Base-by-base conservation (phyloP, 73 alveolate species). In the Paramecium primaurelia region DNA sequence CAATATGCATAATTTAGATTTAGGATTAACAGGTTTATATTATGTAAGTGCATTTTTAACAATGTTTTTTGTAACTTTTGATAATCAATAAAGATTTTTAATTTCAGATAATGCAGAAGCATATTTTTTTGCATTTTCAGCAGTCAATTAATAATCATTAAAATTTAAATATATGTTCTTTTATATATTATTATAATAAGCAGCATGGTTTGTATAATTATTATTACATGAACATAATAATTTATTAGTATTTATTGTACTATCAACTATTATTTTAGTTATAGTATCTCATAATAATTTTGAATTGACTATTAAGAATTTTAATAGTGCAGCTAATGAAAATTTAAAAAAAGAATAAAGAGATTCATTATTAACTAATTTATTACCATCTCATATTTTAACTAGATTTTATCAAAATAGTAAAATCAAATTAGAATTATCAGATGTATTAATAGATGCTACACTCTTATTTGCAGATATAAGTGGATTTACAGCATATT, bases 401-500 rank as follows among this genome's bases (percentile, higher is more conserved):
- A 71, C 94, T 20, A 69, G 88, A 71, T 89, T 89, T 30, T 96
- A 95, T 16, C 92, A 93, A 87, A 95, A 94, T 64, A 93, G 93
- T 47, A 80, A 80, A 59, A 96, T 95, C 77, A 96, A 94, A 77
- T 93, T 93, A 8, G 96, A 97, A 30, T 95, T 94, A 6, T 95
- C 98, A 8, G 99, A 96, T 86, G 95, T 93, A 0, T 73, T 96
- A 16, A 95, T 88, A 37, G 95, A 86, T 40, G 99, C 96, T 8
- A 95, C 99, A 32, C 80, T 96, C 64, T 80, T 96, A 28, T 96
- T 94, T 89, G 99, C 99, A 68, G 99, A 96, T 94, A 96, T 96
- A 28, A 97, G 95, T 18, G 95, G 97, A 18, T 96, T 94, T 42
- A 96, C 99, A 22, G 93, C 95, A 86, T 96, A 93, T 73, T 96